Base-by-base conservation (phyloP, 192 early-diverging fungal species). In the Anaeromyces robustus region DNA sequence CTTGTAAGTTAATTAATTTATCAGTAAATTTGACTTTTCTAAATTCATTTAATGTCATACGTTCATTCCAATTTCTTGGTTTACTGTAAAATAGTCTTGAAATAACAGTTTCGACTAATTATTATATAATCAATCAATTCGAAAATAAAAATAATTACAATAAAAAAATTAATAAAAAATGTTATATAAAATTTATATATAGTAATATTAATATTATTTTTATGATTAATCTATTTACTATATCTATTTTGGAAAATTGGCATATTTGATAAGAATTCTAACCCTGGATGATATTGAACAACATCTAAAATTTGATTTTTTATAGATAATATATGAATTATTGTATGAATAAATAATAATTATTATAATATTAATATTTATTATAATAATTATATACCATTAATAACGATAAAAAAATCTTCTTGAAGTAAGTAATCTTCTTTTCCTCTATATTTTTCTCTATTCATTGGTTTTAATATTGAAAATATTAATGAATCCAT, bases 161-260 rank as follows among this genome's bases (percentile, higher is more conserved):
- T n/a, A n/a, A n/a, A n/a, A n/a, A n/a, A n/a, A n/a, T n/a, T n/a
- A n/a, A n/a, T n/a, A n/a, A n/a, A n/a, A n/a, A n/a, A n/a, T n/a
- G n/a, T n/a, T n/a, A n/a, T n/a, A n/a, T n/a, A n/a, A n/a, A n/a
- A n/a, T n/a, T n/a, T n/a, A n/a, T n/a, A n/a, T n/a, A n/a, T n/a
- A n/a, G n/a, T n/a, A n/a, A n/a, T n/a, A n/a, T n/a, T n/a, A n/a
- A n/a, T n/a, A n/a, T n/a, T n/a, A n/a, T n/a, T n/a, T n/a, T n/a
- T n/a, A n/a, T n/a, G n/a, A n/a, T n/a, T n/a, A n/a, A n/a, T n/a
- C n/a, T 29, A 79, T 86, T 80, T 89, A 94, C 93, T 85, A 81
- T 97, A 98, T 32, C 93, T 90, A 78, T 91, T 90, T 82, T 95
- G 92, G 84, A 97, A 97, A 18, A 95, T 89, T 29, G 90, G 87